A percentile compares a stretch with the other conserved stretches of the same genome.
phyloP scores from a whole-genome alignment of 2,329 filamentous ascomycete species.

The Xylariaceae sp. region DNA sequence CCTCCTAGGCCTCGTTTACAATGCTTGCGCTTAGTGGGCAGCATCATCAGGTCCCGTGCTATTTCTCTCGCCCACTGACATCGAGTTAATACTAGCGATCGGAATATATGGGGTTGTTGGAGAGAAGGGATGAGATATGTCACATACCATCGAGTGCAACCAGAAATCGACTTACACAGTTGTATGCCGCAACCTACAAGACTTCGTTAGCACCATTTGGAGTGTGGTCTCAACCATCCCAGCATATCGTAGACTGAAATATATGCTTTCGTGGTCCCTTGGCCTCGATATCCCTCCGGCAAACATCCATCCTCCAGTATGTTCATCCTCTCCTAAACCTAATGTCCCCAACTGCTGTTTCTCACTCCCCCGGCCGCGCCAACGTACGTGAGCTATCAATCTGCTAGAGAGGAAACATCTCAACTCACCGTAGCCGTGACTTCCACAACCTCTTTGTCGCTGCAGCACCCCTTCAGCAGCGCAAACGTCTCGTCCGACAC shows the following conservation, averaged over 20 bases:
- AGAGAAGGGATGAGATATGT: neutral
- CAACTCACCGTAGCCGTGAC: slow-evolving; percentile 65
- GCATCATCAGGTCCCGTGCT: slow-evolving; percentile 43
- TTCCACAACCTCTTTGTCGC: slow-evolving; percentile 72
- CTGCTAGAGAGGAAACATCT: no score
- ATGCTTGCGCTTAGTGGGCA: slow-evolving; percentile 23
- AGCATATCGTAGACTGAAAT: no score
- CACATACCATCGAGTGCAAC: slow-evolving; percentile 72
- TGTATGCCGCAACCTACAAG: slow-evolving; percentile 63
- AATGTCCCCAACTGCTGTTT: no score
- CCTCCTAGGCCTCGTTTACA: no score
- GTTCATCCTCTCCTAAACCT: no score
- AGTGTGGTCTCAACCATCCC: no score
- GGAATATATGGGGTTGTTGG: neutral
- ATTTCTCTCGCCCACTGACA: slow-evolving; percentile 54
- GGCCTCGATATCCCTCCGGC: no score
- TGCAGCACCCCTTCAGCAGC: slow-evolving; percentile 56
- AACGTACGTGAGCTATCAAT: no score
- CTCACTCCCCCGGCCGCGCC: no score
- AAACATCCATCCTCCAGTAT: no score
- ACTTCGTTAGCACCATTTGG: neutral
- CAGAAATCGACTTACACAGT: slow-evolving; percentile 79
- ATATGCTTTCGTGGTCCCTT: no score
- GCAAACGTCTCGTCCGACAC: slow-evolving; percentile 68
- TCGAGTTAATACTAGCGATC: slow-evolving; percentile 20